Evolutionary conservation across 2,329 filamentous ascomycete species (phyloP), one percentile per base, ranked within the genome.

Genomic region (Dryadomyces sulphureus): DNA sequence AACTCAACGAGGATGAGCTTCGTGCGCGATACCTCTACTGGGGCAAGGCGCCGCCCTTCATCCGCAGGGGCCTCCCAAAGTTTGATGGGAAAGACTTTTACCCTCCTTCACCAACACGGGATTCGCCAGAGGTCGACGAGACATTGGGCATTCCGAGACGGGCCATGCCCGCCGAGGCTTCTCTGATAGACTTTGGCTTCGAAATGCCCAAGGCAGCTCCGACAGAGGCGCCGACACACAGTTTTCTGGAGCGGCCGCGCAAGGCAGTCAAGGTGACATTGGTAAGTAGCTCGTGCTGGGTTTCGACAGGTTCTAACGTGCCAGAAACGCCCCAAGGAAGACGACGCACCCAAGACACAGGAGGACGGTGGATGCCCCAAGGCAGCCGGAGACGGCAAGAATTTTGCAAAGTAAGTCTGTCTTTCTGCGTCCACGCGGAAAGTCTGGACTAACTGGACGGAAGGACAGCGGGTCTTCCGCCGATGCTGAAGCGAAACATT

Each of bases 21-120:
- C 69, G 70, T 45, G 73, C 77, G 50, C 70, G 76, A 39, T 68
- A 72, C 50, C 60, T 78, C 51, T 80, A 77, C 56, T 81, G 75
- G 73, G 75, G 72, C 9, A 70, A 72, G 38, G 68, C 71, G 16
- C 68, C 75, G 38, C 65, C 61, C 25, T 66, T 69, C 51, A 64
- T 66, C 12, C 64, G 70, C 42, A 65, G 62, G 30, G 72, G 74
- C 2, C 61, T 79, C 36, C 76, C 77, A 30, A 79, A 76, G 57
- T 81, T 77, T 53, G 76, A 81, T 52, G 76, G 77, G 21, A 78
- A 76, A 56, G 68, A 79, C 55, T 80, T 80, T 53, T 80, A 79
- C 50, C 73, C 70, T 25, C 62, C 73, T 3, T 78, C 75, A 0
- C 72, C 73, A 1, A 24, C 19, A 11, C 46, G 40, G n/a, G 36